These are phyloP conservation scores for Podaxis rugospora DNA, from an alignment of 768 basidiomycete genomes.

Conservation along the genomic window DNA sequence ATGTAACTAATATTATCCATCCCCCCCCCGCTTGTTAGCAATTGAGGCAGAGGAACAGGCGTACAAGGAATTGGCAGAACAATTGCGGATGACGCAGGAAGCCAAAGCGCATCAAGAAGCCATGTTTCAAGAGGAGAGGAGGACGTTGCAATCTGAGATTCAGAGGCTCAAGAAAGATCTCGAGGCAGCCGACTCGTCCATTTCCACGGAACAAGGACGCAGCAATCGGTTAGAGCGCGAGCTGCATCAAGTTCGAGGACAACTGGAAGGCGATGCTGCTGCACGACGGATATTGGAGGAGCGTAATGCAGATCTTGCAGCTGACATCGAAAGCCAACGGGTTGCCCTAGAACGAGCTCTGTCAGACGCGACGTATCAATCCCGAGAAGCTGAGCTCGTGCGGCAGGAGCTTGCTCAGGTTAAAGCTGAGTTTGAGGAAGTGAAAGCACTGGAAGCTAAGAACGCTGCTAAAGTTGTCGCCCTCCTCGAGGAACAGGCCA, in stretches of 20 bases:
- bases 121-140: slow-evolving; percentile 54
- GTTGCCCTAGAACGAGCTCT: slow-evolving; percentile 53
- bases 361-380: slow-evolving; percentile 65
- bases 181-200: slow-evolving; percentile 32
- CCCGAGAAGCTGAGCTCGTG: slow-evolving; percentile 50
- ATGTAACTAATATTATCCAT: slow-evolving; percentile 9
- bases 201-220: slow-evolving; percentile 42
- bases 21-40: slow-evolving; percentile 32
- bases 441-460: slow-evolving; percentile 61
- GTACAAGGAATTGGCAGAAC: slow-evolving; percentile 67
- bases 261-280: slow-evolving; percentile 59
- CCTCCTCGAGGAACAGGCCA: slow-evolving; percentile 75
- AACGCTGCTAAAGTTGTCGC: slow-evolving; percentile 59
- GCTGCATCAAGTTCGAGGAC: slow-evolving; percentile 54
- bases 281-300: slow-evolving; percentile 61
- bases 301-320: slow-evolving; percentile 52
- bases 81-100: slow-evolving; percentile 57
- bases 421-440: slow-evolving; percentile 58
- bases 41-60: slow-evolving; percentile 73
- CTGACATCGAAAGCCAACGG: slow-evolving; percentile 53
- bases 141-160: slow-evolving; percentile 50
- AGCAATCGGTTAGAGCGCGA: slow-evolving; percentile 61
- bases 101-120: slow-evolving; percentile 54
- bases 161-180: slow-evolving; percentile 45
- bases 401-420: slow-evolving; percentile 62